Evolutionary conservation across 1,139 yeast genomes (phyloP), one percentile per base, ranked within the genome.

Genomic region (Diutina scorzettiae): DNA sequence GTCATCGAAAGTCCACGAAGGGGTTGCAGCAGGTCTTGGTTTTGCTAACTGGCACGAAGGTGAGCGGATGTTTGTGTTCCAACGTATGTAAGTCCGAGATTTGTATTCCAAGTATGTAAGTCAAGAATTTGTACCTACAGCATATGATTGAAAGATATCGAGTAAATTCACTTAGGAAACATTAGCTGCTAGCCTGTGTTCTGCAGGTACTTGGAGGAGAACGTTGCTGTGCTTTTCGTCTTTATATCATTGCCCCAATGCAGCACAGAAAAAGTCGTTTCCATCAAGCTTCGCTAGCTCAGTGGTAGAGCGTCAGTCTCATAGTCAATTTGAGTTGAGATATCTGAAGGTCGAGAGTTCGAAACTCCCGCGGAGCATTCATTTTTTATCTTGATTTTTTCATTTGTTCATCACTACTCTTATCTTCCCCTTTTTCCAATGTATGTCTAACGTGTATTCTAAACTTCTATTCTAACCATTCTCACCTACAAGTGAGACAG

Each of bases 231-330:
- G n/a, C n/a, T n/a, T n/a, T n/a, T n/a, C n/a, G n/a, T n/a, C n/a
- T n/a, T n/a, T n/a, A n/a, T n/a, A n/a, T n/a, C n/a, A n/a, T n/a
- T n/a, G n/a, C n/a, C n/a, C n/a, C n/a, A n/a, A n/a, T n/a, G n/a
- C n/a, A n/a, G n/a, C n/a, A n/a, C n/a, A n/a, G n/a, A n/a, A n/a
- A n/a, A n/a, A n/a, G n/a, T n/a, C n/a, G n/a, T n/a, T n/a, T n/a
- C n/a, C n/a, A n/a, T n/a, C n/a, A n/a, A n/a, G 37, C 14, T 31
- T 17, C 36, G 14, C 36, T 18, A 31, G 30, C 30, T 27, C 30
- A 27, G 30, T 27, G 30, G 30, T 27, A 27, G 30, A 27, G 30
- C 30, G 30, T 27, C 30, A 27, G 30, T 27, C 30, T 31, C 14
- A 12, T 11, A 31, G 1, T 19, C 1, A 17, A 6, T 16, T 12